Conservation (phyloP, 2,329 filamentous ascomycete genomes). For the Aspergillus fumigatus region DNA sequence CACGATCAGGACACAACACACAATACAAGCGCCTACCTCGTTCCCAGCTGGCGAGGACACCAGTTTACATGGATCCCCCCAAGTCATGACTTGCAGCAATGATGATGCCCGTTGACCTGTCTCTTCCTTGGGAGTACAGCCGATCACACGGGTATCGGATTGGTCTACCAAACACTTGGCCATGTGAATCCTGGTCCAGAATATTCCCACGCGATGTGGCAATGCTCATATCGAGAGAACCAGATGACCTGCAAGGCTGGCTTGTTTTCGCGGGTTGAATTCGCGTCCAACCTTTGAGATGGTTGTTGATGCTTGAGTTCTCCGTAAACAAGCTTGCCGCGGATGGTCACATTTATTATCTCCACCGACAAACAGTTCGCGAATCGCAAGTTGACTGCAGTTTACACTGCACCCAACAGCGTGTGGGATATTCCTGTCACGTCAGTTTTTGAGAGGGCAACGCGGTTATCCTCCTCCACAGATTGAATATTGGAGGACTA, state of each 20-base stretch:
- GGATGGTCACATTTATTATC: background rate
- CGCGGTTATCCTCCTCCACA: background rate
- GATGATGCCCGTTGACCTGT: constrained; percentile 24
- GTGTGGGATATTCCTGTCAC: background rate
- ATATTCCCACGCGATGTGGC: constrained; percentile 10
- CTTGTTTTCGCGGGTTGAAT: constrained; percentile 29
- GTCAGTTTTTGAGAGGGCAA: background rate
- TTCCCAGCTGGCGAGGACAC: constrained; percentile 17
- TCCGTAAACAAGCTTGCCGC: constrained; percentile 13
- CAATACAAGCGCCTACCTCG: constrained; percentile 5
- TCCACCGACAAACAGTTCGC: background rate
- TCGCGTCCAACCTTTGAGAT: constrained; percentile 25
- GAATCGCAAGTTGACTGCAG: constrained; percentile 13
- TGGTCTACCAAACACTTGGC: constrained; percentile 35
- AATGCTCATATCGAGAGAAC: background rate
- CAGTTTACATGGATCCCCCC: constrained; percentile 26
- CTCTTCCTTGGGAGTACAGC: constrained; percentile 1
- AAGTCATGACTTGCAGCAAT: constrained; percentile 42
- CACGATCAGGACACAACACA: constrained; percentile 10
- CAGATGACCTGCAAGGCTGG: constrained; percentile 1
- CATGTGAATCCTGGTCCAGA: constrained; percentile 26
- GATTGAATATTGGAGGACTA: background rate
- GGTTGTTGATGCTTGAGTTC: constrained; percentile 36
- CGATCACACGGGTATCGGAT: constrained; percentile 26
- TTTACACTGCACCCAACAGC: background rate